These are phyloP conservation scores for Camellia oleifera DNA, from an alignment of 179 eudicot genomes.

Conservation along the genomic window DNA sequence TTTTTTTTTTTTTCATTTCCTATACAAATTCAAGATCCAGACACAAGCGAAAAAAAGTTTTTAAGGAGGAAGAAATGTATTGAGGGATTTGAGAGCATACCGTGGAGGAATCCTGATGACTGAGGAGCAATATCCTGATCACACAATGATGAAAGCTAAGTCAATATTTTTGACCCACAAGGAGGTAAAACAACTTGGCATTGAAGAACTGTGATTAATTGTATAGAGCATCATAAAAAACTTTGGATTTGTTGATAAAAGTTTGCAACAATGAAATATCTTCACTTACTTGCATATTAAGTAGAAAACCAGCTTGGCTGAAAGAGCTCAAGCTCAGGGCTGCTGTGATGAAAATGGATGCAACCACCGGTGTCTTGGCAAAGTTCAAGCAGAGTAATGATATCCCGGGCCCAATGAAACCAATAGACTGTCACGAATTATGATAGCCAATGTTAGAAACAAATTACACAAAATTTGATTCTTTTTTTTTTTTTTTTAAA, in stretches of 20 bases:
- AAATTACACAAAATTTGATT: not conserved
- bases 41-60: not conserved
- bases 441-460: not conserved
- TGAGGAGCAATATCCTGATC: slow-evolving; percentile 87
- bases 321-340: slow-evolving; percentile 86
- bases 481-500: too few relatives aligned
- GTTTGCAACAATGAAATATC: not conserved
- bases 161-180: too few relatives aligned
- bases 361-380: slow-evolving; percentile 62
- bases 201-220: not conserved
- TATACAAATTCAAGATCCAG: too few relatives aligned
- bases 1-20: too few relatives aligned
- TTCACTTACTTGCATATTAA: slow-evolving; percentile 70
- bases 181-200: too few relatives aligned
- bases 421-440: slow-evolving; percentile 56
- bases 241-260: too few relatives aligned
- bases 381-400: slow-evolving; percentile 76
- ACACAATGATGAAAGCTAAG: slow-evolving; percentile 9
- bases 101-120: slow-evolving; percentile 80
- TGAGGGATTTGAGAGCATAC: slow-evolving; percentile 27
- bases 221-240: too few relatives aligned
- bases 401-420: slow-evolving; percentile 86
- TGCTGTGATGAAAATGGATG: slow-evolving; percentile 56
- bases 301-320: slow-evolving; percentile 94
- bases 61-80: not conserved